phyloP scores from a whole-genome alignment of 2,329 filamentous ascomycete species.

The Xylaria hypoxylon region DNA sequence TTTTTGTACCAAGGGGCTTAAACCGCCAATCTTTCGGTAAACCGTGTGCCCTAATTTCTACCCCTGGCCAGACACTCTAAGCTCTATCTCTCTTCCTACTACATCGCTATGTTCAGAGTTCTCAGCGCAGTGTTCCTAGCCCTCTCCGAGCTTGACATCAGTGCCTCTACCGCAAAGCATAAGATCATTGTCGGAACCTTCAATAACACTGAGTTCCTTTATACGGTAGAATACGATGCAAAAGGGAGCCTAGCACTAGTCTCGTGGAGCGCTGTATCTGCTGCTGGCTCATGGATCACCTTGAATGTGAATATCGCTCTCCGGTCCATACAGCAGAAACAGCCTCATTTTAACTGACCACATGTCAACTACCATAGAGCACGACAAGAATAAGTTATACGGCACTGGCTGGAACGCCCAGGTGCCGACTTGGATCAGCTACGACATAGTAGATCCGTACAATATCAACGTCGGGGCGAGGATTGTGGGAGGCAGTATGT shows the following conservation, averaged over 20 bases:
- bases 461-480: conserved; percentile 40
- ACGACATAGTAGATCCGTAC: conserved; percentile 42
- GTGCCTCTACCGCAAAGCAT: conserved; percentile 2
- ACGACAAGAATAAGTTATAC: conserved; percentile 50
- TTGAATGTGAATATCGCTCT: conserved; percentile 46
- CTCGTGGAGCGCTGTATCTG: conserved; percentile 39
- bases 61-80: not conserved
- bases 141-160: not conserved
- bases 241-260: conserved; percentile 42
- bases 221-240: conserved; percentile 50
- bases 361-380: conserved; percentile 34
- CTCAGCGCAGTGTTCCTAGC: not conserved
- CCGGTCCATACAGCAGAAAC: not conserved
- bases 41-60: too few species aligned
- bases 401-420: conserved; percentile 44
- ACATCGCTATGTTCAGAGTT: not conserved
- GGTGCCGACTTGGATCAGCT: conserved; percentile 46
- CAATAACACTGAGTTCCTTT: conserved; percentile 46
- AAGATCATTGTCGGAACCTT: conserved; percentile 50
- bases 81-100: not conserved
- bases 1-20: not conserved
- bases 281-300: conserved; percentile 48
- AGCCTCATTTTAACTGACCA: not conserved
- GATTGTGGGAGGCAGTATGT: conserved; percentile 38
- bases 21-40: too few species aligned